These are phyloP conservation scores for Leishmania aethiopica DNA, from an alignment of 208 protist genomes.

Conservation along the genomic window DNA sequence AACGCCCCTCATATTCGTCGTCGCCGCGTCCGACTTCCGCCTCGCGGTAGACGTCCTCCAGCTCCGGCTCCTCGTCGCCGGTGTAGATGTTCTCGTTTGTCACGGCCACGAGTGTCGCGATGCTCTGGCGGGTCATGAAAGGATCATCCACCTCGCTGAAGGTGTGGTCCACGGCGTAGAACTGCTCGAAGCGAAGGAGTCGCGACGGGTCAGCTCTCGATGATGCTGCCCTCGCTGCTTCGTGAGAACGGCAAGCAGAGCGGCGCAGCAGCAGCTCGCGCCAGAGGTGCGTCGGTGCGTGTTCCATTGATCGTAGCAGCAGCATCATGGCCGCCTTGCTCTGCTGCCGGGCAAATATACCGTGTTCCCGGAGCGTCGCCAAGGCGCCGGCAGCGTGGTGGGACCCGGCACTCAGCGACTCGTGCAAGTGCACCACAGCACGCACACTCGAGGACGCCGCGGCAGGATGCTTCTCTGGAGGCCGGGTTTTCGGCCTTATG, in stretches of 20 bases:
- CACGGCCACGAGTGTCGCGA: constrained; percentile 38
- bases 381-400: constrained; percentile 50
- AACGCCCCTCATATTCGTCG: constrained; percentile 3
- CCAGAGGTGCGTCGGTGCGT: constrained; percentile 37
- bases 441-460: background rate
- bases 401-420: constrained; percentile 56
- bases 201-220: constrained; percentile 13
- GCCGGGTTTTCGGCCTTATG: background rate
- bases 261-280: constrained; percentile 37
- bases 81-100: constrained; percentile 26
- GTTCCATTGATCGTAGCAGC: constrained; percentile 39
- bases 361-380: constrained; percentile 68
- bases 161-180: constrained; percentile 52
- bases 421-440: constrained; percentile 37
- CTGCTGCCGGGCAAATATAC: constrained; percentile 55
- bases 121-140: constrained; percentile 34
- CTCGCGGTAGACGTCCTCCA: constrained; percentile 35
- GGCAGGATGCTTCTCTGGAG: background rate
- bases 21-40: constrained; percentile 16
- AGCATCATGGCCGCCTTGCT: constrained; percentile 41
- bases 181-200: constrained; percentile 60
- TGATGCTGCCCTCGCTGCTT: background rate
- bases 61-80: constrained; percentile 20
- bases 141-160: constrained; percentile 56
- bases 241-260: background rate